Conservation (phyloP, 768 basidiomycete species). For the Chiua virens region DNA sequence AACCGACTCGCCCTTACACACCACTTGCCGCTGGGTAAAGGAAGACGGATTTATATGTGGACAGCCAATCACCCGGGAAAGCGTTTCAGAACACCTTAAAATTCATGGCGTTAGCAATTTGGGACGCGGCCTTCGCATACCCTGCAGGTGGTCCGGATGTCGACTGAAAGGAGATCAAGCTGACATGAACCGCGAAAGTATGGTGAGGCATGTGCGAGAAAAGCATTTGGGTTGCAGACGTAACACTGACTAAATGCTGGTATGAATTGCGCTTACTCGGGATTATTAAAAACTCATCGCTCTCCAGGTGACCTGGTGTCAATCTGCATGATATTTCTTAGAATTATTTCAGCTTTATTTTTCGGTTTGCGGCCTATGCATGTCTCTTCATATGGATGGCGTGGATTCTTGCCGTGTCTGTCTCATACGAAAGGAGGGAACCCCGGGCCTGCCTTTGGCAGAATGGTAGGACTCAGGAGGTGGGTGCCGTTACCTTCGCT, state of each 20-base stretch:
- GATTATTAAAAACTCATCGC: not conserved
- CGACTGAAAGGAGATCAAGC: not conserved
- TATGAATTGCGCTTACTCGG: not conserved
- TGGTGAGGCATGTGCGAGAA: constrained; percentile 16
- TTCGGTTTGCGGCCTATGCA: not conserved
- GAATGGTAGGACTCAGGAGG: no score
- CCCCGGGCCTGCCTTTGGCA: no score
- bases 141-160: constrained; percentile 14
- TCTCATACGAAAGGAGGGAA: no score
- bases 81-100: constrained; percentile 8
- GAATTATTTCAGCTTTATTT: not conserved
- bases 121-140: accelerated
- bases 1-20: no score
- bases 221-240: constrained; percentile 14
- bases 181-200: constrained; percentile 13
- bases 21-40: not conserved
- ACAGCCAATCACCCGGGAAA: not conserved
- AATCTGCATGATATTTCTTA: no score
- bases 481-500: no score
- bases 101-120: constrained; percentile 2
- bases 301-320: not conserved
- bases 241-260: not conserved
- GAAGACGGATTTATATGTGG: not conserved
- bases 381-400: not conserved
- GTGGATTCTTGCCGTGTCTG: not conserved